phyloP scores from a whole-genome alignment of 176 grass and related monocot species.

The Bonia amplexicaulis region DNA sequence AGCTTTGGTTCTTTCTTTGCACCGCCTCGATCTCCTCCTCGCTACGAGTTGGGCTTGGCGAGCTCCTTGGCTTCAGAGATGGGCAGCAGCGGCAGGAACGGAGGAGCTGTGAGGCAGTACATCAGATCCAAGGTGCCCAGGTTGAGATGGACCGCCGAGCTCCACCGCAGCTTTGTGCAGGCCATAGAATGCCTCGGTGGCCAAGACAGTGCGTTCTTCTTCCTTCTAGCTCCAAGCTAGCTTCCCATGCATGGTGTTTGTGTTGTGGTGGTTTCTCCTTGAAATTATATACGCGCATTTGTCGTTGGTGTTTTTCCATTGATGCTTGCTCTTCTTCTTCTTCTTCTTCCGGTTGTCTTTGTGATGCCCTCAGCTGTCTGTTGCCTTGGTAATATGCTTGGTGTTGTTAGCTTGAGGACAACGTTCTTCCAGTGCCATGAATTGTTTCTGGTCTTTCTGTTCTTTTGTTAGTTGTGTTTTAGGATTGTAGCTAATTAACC shows the following conservation, averaged over 20 bases:
- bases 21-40: not conserved
- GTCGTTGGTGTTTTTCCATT: not conserved
- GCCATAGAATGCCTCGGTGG: slow-evolving; percentile 76
- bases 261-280: not conserved
- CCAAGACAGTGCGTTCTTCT: slow-evolving; percentile 53
- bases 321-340: not conserved
- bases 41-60: not conserved
- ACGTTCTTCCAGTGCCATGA: not conserved
- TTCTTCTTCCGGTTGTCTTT: not conserved
- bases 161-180: slow-evolving; percentile 62
- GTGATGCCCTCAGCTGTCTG: not conserved
- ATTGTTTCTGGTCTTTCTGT: not conserved
- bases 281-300: not conserved
- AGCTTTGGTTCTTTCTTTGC: slow-evolving; percentile 32
- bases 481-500: not conserved
- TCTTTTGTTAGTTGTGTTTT: not conserved
- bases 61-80: not conserved
- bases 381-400: not conserved
- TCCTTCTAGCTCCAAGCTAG: not conserved
- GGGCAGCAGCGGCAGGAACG: slow-evolving; percentile 46
- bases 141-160: slow-evolving; percentile 71
- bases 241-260: not conserved
- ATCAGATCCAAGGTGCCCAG: slow-evolving; percentile 67
- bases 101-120: slow-evolving; percentile 73
- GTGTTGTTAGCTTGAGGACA: not conserved